Evolutionary conservation across 2,329 filamentous ascomycete species (phyloP).

Genomic region (Trichoderma sp.): DNA sequence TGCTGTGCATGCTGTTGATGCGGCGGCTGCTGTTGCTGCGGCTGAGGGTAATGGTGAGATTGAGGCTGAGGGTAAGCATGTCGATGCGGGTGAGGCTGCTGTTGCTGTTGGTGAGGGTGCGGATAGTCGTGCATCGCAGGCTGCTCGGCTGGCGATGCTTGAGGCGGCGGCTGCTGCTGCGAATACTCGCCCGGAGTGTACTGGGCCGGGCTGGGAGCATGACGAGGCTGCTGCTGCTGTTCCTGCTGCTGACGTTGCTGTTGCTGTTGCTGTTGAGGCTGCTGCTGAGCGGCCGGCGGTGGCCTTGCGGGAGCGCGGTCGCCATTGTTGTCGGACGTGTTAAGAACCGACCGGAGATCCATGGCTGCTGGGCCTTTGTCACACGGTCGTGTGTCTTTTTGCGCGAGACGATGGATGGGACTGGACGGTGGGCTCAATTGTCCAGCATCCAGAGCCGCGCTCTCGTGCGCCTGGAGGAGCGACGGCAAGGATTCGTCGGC

Average conservation of each 20-base stretch:
- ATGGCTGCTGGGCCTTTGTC: constrained; percentile 32
- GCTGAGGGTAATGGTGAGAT: constrained; percentile 14
- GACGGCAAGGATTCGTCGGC: constrained; percentile 5
- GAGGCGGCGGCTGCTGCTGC: constrained; percentile 33
- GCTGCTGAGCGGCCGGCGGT: constrained; percentile 32
- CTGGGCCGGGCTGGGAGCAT: constrained; percentile 41
- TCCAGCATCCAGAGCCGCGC: constrained; percentile 8
- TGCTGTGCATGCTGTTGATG: not conserved
- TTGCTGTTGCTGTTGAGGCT: constrained; percentile 25
- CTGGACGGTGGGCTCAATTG: constrained; percentile 15
- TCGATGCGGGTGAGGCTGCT: not conserved
- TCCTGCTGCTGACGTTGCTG: constrained; percentile 27
- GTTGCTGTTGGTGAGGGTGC: constrained; percentile 26
- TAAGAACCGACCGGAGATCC: constrained; percentile 56
- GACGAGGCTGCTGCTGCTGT: constrained; percentile 42
- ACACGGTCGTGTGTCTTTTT: constrained; percentile 3
- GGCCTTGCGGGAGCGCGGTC: constrained; percentile 38
- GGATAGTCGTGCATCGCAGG: constrained; percentile 47
- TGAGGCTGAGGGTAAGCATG: not conserved
- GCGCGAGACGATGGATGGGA: constrained; percentile 18
- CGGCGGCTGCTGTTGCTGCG: not conserved
- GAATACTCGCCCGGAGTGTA: constrained; percentile 53
- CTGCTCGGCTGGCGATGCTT: constrained; percentile 49
- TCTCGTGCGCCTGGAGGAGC: constrained; percentile 17
- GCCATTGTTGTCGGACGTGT: constrained; percentile 49